Percentiles rank a stretch among this genome's conserved stretches.
Evolutionary conservation across 306 rosid genomes (phyloP).

Genomic region (Quercus glauca): DNA sequence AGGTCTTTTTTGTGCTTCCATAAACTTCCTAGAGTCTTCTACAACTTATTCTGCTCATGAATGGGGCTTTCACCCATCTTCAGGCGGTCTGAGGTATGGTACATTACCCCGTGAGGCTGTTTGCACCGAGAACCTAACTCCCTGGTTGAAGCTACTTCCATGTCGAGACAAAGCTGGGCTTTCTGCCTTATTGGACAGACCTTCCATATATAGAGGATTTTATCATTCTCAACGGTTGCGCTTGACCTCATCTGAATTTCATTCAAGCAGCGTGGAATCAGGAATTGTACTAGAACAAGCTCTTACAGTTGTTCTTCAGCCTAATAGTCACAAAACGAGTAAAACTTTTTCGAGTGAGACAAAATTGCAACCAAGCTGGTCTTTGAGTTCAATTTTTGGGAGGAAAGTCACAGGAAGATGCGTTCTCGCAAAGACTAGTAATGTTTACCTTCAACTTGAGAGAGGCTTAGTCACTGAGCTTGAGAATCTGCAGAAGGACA

Average conservation of each 20-base stretch:
- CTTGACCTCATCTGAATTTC: constrained; percentile 38
- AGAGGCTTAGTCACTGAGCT: constrained; percentile 52
- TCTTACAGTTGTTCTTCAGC: constrained; percentile 83
- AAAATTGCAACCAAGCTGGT: constrained; percentile 54
- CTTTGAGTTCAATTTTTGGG: too few species aligned
- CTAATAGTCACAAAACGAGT: constrained; percentile 38
- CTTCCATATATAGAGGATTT: constrained; percentile 86
- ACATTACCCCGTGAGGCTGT: constrained; percentile 95
- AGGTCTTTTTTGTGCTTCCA: constrained; percentile 94
- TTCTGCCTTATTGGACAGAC: constrained; percentile 83
- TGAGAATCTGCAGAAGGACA: constrained; percentile 47
- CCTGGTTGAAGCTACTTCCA: constrained; percentile 93
- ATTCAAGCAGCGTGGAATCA: constrained; percentile 38
- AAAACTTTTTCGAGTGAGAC: constrained; percentile 30
- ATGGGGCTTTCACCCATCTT: constrained; percentile 57
- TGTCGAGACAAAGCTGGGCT: constrained; percentile 94
- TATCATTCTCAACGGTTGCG: constrained; percentile 87
- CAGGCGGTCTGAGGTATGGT: constrained; percentile 80
- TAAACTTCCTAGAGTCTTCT: constrained; percentile 91
- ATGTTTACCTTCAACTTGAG: constrained; percentile 48
- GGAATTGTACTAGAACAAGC: constrained; percentile 75
- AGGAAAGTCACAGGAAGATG: too few species aligned
- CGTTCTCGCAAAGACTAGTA: too few species aligned
- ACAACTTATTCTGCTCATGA: constrained; percentile 73
- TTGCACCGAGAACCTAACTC: constrained; percentile 95